These are phyloP conservation scores for Raphanus sativus DNA, from an alignment of 345 rosid genomes.

Conservation along the genomic window DNA sequence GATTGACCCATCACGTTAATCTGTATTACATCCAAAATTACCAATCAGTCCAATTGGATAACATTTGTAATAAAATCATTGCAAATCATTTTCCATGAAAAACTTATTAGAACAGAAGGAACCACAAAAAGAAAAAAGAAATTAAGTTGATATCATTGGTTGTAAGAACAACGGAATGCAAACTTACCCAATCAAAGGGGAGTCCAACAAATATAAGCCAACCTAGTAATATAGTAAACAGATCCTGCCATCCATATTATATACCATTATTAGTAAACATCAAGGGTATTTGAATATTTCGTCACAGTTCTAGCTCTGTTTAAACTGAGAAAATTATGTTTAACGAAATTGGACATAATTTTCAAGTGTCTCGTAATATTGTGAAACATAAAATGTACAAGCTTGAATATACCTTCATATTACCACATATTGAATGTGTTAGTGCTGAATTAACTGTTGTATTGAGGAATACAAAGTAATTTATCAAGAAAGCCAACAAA, in stretches of 20 bases:
- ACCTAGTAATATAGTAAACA: conserved; percentile 68
- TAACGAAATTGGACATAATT: background rate
- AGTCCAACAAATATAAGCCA: conserved; percentile 79
- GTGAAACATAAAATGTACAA: background rate
- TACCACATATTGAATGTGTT: conserved; percentile 72
- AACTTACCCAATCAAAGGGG: conserved; percentile 53
- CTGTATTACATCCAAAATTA: conserved; percentile 8
- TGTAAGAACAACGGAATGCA: background rate
- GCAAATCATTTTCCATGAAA: background rate
- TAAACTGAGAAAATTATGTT: background rate
- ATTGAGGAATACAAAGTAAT: conserved; percentile 63
- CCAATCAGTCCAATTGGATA: background rate
- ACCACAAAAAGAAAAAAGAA: background rate
- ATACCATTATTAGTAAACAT: background rate
- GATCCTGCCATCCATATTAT: conserved; percentile 46
- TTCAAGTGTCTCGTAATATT: background rate
- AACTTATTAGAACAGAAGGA: background rate
- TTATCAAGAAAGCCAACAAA: conserved; percentile 64
- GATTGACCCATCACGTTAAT: conserved; percentile 23
- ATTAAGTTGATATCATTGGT: background rate
- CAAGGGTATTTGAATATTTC: background rate
- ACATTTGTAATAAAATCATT: background rate
- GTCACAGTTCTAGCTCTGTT: background rate
- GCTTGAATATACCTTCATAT: conserved; percentile 51
- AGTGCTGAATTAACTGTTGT: conserved; percentile 75